Conservation (phyloP, 257 asterid species). For the Marsdenia floribunda region DNA sequence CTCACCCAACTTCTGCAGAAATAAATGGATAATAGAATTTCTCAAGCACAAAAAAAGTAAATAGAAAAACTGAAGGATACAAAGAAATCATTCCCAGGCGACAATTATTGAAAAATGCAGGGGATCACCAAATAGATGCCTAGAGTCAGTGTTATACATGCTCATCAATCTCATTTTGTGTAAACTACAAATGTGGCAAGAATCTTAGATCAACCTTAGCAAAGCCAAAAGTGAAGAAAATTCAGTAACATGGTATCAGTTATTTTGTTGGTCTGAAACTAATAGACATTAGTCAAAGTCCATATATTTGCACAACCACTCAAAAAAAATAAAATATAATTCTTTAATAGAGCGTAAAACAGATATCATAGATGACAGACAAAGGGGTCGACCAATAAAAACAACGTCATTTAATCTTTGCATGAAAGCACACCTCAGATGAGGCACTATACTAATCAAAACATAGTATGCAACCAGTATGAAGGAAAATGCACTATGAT, state of each 20-base stretch:
- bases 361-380: not conserved
- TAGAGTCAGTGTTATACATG: not conserved
- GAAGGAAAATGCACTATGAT: too few species aligned
- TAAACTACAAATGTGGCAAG: not conserved
- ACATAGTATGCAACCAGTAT: too few species aligned
- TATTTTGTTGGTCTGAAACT: not conserved
- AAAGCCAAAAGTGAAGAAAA: not conserved
- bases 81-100: not conserved
- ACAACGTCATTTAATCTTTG: not conserved
- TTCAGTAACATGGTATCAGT: not conserved
- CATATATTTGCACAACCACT: not conserved
- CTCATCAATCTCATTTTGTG: not conserved
- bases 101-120: not conserved
- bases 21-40: not conserved
- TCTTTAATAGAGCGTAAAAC: not conserved
- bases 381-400: not conserved
- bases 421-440: not conserved
- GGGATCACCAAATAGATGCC: not conserved
- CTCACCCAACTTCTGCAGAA: conserved; percentile 64
- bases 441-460: not conserved
- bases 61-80: not conserved
- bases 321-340: not conserved
- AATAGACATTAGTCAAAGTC: not conserved
- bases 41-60: conserved; percentile 17
- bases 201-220: not conserved